A percentile compares a stretch with the other conserved stretches of the same genome.
Conservation (phyloP, 805 yeast species). For the Nakazawaea peltata region DNA sequence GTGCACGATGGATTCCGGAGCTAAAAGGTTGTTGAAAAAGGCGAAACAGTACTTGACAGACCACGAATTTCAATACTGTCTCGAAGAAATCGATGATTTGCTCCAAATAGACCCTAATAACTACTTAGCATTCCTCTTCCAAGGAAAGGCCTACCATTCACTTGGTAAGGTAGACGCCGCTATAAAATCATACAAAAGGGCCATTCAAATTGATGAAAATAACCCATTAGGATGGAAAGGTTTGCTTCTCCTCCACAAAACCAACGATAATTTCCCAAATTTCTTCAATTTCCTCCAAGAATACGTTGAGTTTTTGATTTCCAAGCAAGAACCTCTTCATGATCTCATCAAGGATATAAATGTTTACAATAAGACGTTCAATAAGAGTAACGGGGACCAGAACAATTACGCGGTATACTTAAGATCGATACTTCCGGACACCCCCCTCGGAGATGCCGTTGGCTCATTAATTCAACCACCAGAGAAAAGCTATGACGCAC, state of each 20-base stretch:
- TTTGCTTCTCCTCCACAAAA: constrained; percentile 37
- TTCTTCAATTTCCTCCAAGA: constrained; percentile 44
- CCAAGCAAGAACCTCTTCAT: constrained; percentile 35
- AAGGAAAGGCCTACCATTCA: constrained; percentile 61
- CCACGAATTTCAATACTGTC: constrained; percentile 55
- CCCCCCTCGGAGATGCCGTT: constrained; percentile 42
- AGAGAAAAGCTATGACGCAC: constrained; percentile 31
- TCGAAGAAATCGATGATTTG: constrained; percentile 47
- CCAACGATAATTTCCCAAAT: constrained; percentile 26
- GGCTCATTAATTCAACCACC: constrained; percentile 38
- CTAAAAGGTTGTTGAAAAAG: constrained; percentile 29
- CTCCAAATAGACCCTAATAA: constrained; percentile 46
- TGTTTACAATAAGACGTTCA: constrained; percentile 32
- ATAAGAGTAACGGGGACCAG: constrained; percentile 18
- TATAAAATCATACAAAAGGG: constrained; percentile 33
- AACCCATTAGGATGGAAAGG: constrained; percentile 81
- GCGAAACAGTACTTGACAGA: constrained; percentile 45
- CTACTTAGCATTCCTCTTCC: constrained; percentile 61
- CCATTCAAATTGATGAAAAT: constrained; percentile 40
- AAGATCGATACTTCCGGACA: constrained; percentile 46
- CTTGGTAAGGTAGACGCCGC: constrained; percentile 32
- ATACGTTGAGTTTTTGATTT: constrained; percentile 22
- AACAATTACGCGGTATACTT: constrained; percentile 33
- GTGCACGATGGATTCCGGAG: too few species aligned
- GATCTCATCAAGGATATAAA: constrained; percentile 42